phyloP scores from a whole-genome alignment of 768 basidiomycete species.

The Kwoniella dejecticola region DNA sequence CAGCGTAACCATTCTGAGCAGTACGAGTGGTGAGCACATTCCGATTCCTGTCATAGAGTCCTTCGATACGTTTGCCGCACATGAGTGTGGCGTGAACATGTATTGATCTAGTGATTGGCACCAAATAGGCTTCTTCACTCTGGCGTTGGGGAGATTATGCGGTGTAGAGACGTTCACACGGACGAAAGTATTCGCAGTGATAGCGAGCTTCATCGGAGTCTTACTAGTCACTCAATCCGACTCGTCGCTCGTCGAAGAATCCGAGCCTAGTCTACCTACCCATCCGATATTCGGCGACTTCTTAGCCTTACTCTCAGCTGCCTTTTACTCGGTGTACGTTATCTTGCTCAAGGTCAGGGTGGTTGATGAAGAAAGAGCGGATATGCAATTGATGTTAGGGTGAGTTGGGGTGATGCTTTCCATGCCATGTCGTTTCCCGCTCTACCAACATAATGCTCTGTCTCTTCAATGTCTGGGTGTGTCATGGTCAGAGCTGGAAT shows the following conservation, averaged over 20 bases:
- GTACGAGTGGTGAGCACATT: conserved; percentile 74
- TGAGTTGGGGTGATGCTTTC: too few relatives aligned
- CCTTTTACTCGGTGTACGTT: conserved; percentile 86
- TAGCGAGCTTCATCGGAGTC: conserved; percentile 79
- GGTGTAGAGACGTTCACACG: conserved; percentile 74
- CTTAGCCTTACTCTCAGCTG: conserved; percentile 80
- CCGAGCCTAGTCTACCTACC: conserved; percentile 35
- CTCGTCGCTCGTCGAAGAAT: conserved; percentile 57
- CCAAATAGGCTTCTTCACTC: conserved; percentile 81
- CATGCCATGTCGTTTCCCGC: too few relatives aligned
- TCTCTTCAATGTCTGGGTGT: too few relatives aligned
- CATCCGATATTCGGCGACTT: conserved; percentile 71
- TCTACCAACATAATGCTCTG: too few relatives aligned
- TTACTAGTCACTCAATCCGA: conserved; percentile 87
- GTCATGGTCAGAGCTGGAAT: too few relatives aligned
- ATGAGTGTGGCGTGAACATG: too few relatives aligned
- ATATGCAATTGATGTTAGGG: conserved; percentile 92
- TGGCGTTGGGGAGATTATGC: conserved; percentile 78
- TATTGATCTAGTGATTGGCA: not conserved
- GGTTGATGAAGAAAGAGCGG: conserved; percentile 74
- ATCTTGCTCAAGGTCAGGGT: conserved; percentile 86
- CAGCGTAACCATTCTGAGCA: conserved; percentile 83
- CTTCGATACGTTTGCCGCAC: conserved; percentile 66
- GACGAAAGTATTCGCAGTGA: conserved; percentile 74
- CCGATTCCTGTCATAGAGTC: conserved; percentile 64